Conservation (phyloP, 78 protist genomes). For the Chrysochromulina parva region DNA sequence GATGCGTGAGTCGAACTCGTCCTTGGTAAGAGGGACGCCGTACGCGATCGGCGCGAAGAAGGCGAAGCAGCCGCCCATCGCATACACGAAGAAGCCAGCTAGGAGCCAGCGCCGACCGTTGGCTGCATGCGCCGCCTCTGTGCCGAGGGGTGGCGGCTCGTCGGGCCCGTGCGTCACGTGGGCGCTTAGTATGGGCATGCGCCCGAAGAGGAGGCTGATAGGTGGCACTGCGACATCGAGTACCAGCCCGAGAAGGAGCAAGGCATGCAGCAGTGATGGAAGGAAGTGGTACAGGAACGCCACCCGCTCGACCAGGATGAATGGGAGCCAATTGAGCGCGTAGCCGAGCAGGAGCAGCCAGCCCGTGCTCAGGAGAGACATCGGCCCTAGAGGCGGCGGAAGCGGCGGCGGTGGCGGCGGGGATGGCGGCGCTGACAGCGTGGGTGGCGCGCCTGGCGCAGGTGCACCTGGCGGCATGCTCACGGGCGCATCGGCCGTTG, state of each 20-base stretch:
- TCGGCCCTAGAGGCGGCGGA: too few relatives aligned
- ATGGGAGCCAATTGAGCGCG: not conserved
- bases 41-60: not conserved
- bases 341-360: slow-evolving; percentile 10
- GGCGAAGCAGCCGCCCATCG: not conserved
- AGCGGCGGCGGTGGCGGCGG: too few relatives aligned
- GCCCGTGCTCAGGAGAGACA: not conserved
- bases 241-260: not conserved
- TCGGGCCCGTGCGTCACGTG: not conserved
- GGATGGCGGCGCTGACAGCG: too few relatives aligned
- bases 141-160: not conserved
- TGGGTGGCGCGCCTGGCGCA: too few relatives aligned
- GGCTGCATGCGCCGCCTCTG: not conserved
- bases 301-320: not conserved
- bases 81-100: not conserved
- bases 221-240: not conserved
- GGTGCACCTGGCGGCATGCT: too few relatives aligned
- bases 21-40: not conserved
- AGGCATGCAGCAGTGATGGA: not conserved
- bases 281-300: slow-evolving; percentile 29
- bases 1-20: not conserved
- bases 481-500: too few relatives aligned
- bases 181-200: not conserved
- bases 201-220: not conserved
- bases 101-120: not conserved